Evolutionary conservation across 176 grass and related monocot species (phyloP).

Genomic region (Chloris gayana): DNA sequence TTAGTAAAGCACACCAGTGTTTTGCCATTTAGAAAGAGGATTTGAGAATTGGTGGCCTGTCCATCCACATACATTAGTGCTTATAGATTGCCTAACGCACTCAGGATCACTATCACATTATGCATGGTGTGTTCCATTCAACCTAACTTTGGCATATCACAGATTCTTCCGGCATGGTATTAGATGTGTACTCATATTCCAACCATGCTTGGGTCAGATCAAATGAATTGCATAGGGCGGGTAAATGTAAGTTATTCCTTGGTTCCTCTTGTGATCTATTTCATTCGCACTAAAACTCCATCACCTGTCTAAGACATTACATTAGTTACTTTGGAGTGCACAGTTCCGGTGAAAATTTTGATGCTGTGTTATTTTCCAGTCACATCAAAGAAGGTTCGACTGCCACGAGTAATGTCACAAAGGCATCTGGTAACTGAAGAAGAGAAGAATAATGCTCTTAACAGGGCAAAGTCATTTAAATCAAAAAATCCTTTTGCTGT

Average conservation of each 20-base stretch:
- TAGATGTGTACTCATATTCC: neutral
- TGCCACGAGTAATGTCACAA: neutral
- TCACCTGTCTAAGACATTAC: neutral
- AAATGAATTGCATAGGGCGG: neutral
- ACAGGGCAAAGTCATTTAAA: conserved; percentile 64
- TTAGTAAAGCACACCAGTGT: neutral
- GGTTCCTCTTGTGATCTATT: neutral
- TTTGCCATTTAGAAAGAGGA: neutral
- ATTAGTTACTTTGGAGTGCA: neutral
- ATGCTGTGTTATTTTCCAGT: neutral
- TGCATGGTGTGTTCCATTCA: neutral
- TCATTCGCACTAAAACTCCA: neutral
- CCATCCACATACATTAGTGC: neutral
- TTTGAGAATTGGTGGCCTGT: neutral
- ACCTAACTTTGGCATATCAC: neutral
- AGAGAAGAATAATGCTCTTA: neutral
- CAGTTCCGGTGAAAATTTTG: neutral
- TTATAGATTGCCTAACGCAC: neutral
- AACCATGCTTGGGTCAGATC: neutral
- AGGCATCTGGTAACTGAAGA: neutral
- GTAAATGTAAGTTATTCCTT: neutral
- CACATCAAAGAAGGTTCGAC: neutral
- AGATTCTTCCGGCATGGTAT: neutral
- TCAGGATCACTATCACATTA: neutral
- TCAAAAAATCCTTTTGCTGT: conserved; percentile 62